Conservation (phyloP, 2,329 filamentous ascomycete species). For the Calonectria fujianensis region DNA sequence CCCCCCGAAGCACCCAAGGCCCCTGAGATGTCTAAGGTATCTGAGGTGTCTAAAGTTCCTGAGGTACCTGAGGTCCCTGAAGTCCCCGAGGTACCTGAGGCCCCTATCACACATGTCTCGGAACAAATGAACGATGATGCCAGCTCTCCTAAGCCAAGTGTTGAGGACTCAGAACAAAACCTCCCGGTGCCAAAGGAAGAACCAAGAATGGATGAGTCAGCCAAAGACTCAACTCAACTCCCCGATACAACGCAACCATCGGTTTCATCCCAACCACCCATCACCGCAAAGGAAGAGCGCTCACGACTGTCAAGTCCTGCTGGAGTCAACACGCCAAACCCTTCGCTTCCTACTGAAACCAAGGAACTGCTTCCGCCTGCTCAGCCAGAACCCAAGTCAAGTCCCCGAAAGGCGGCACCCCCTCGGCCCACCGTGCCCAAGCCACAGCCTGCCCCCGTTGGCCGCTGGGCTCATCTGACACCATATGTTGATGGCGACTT, state of each 20-base stretch:
- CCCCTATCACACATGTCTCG: constrained; percentile 8
- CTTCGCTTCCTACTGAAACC: constrained; percentile 43
- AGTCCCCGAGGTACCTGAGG: not conserved
- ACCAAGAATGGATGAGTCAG: constrained; percentile 32
- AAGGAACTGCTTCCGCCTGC: constrained; percentile 45
- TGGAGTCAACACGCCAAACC: constrained; percentile 47
- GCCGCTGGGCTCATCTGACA: constrained; percentile 63
- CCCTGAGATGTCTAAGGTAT: not conserved
- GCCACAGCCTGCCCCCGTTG: constrained; percentile 56
- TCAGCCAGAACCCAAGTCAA: constrained; percentile 49
- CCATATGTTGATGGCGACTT: constrained; percentile 64
- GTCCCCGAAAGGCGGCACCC: constrained; percentile 46
- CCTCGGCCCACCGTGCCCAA: constrained; percentile 44
- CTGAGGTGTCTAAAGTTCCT: no score
- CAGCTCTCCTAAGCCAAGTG: constrained; percentile 31
- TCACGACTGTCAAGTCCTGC: constrained; percentile 43
- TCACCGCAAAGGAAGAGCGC: constrained; percentile 40
- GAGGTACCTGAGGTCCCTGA: not conserved
- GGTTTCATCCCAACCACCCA: constrained; percentile 41
- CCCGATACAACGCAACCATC: constrained; percentile 31
- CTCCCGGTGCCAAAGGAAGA: constrained; percentile 31
- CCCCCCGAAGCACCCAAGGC: not conserved
- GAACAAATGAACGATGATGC: constrained; percentile 26
- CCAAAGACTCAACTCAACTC: constrained; percentile 17
- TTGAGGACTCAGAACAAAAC: constrained; percentile 6